Evolutionary conservation across 2,329 filamentous ascomycete genomes (phyloP).

Genomic region (Zymoseptoria ardabiliae): DNA sequence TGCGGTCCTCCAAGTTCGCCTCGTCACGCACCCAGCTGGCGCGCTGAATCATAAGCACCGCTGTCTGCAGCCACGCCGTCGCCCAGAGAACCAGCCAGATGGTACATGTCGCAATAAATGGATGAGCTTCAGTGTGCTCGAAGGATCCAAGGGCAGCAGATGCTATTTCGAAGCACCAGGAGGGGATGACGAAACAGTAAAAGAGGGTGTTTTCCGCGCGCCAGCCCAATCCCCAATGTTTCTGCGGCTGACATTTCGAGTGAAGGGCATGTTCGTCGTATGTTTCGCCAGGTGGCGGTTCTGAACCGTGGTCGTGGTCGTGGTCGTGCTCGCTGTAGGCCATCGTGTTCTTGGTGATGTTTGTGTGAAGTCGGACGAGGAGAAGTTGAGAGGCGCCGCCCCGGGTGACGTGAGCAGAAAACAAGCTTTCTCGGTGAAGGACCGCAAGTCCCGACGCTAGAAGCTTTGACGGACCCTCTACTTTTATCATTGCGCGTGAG

Average conservation of each 20-base stretch:
- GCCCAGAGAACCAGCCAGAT: conserved; percentile 27
- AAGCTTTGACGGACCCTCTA: neutral
- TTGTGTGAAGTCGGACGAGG: neutral
- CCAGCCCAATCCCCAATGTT: conserved; percentile 25
- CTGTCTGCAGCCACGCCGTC: conserved; percentile 28
- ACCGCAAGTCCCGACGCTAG: neutral
- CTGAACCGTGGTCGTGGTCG: conserved; percentile 1
- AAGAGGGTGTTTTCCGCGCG: conserved; percentile 23
- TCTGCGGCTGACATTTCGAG: conserved; percentile 14
- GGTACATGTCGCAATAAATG: conserved; percentile 21
- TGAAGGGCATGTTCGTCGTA: conserved; percentile 25
- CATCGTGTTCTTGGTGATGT: conserved; percentile 3
- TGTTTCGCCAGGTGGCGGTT: conserved; percentile 22
- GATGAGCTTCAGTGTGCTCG: conserved; percentile 10
- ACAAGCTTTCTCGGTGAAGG: neutral
- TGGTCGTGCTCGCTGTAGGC: conserved; percentile 12
- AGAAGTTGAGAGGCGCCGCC: neutral
- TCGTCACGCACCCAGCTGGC: conserved; percentile 30
- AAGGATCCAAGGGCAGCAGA: conserved; percentile 21
- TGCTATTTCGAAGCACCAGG: conserved; percentile 23
- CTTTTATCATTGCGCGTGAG: neutral
- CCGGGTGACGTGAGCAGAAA: neutral
- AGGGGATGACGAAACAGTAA: conserved; percentile 25
- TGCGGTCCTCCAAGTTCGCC: conserved; percentile 24
- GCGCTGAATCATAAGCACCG: conserved; percentile 26